Evolutionary conservation across 768 basidiomycete species (phyloP).

Genomic region (Boletellus ananiceps): DNA sequence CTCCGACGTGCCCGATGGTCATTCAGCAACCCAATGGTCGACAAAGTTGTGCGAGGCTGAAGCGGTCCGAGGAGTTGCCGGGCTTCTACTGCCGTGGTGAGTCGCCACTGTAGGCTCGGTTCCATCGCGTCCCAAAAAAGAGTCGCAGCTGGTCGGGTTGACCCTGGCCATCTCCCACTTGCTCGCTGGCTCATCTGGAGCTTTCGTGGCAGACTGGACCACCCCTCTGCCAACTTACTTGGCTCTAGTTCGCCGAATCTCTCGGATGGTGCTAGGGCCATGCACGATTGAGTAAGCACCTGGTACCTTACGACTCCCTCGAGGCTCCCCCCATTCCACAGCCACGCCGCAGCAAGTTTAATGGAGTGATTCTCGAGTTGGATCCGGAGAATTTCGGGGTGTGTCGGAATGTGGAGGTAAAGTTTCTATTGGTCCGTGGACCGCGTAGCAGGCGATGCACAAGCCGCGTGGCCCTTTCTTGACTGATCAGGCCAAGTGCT

Average conservation of each 20-base stretch:
- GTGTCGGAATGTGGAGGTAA: constrained; percentile 14
- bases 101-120: too few species aligned
- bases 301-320: constrained; percentile 14
- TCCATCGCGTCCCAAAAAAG: too few species aligned
- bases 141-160: too few species aligned
- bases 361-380: constrained; percentile 9
- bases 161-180: background rate
- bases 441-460: constrained; percentile 12
- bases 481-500: constrained; percentile 11
- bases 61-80: too few species aligned
- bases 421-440: constrained; percentile 15
- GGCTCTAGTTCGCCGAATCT: background rate
- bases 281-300: constrained; percentile 7
- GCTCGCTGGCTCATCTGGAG: background rate
- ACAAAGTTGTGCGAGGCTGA: too few species aligned
- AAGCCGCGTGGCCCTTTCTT: constrained; percentile 4
- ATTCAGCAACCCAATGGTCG: too few species aligned
- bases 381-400: constrained; percentile 13
- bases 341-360: constrained; percentile 16
- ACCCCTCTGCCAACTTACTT: background rate
- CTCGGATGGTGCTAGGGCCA: background rate
- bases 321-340: constrained; percentile 18
- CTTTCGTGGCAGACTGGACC: background rate
- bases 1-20: background rate
- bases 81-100: background rate